Evolutionary conservation across 768 basidiomycete species (phyloP).

Genomic region (Cyathus striatus): DNA sequence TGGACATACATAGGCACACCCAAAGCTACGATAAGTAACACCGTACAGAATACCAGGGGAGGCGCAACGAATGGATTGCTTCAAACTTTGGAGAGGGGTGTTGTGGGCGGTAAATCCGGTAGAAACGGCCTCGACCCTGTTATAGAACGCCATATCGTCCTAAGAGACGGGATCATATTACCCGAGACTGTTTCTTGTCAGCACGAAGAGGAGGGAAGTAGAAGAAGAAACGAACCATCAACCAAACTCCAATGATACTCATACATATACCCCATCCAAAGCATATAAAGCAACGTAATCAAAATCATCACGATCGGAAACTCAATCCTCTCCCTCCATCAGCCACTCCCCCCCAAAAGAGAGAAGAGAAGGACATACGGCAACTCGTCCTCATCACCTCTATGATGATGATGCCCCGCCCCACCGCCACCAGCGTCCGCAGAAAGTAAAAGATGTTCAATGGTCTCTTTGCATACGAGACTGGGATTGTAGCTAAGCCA

Average conservation of each 20-base stretch:
- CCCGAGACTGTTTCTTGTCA: conserved; percentile 42
- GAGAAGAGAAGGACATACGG: conserved; percentile 23
- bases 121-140: conserved; percentile 25
- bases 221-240: conserved; percentile 40
- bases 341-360: too few relatives aligned
- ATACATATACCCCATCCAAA: conserved; percentile 52
- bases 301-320: conserved; percentile 59
- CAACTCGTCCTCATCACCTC: conserved; percentile 47
- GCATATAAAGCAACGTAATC: conserved; percentile 50
- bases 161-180: conserved; percentile 54
- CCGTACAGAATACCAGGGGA: conserved; percentile 52
- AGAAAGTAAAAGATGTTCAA: conserved; percentile 88
- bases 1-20: conserved; percentile 52
- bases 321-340: conserved; percentile 42
- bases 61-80: conserved; percentile 74
- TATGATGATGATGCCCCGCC: conserved; percentile 66
- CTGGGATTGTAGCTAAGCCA: neutral
- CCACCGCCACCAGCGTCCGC: too few relatives aligned
- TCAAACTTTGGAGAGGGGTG: conserved; percentile 34
- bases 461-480: conserved; percentile 94
- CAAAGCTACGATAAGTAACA: conserved; percentile 49
- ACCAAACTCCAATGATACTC: too few relatives aligned
- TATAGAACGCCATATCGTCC: conserved; percentile 41
- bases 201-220: neutral
- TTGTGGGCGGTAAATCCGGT: conserved; percentile 28